Percentiles rank a stretch among this genome's conserved stretches.
Evolutionary conservation across 2,329 filamentous ascomycete genomes (phyloP).

Genomic region (Cyphellophora attinorum): DNA sequence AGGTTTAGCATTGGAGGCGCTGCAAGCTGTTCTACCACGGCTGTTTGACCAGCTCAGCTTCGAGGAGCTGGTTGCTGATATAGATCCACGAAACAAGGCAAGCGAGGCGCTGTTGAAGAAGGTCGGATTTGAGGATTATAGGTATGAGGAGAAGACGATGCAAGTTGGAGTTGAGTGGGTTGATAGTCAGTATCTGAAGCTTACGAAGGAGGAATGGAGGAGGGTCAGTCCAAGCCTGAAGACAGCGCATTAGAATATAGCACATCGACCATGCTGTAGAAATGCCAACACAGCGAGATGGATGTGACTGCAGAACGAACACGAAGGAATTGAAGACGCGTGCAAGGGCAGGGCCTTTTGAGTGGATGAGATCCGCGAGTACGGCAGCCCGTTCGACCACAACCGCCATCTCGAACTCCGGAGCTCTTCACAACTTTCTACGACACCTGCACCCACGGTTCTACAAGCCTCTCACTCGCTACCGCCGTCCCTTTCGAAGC

Average conservation of each 20-base stretch:
- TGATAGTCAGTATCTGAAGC: slow-evolving; percentile 11
- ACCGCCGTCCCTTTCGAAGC: too few relatives aligned
- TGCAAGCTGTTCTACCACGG: slow-evolving; percentile 7
- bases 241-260: not conserved
- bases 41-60: slow-evolving; percentile 7
- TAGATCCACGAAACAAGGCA: slow-evolving; percentile 10
- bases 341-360: too few relatives aligned
- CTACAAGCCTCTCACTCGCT: too few relatives aligned
- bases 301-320: too few relatives aligned
- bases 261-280: too few relatives aligned
- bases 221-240: not conserved
- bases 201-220: slow-evolving; percentile 8
- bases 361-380: too few relatives aligned
- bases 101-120: slow-evolving; percentile 9
- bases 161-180: slow-evolving; percentile 11
- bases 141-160: slow-evolving; percentile 8
- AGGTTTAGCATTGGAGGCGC: slow-evolving; percentile 10
- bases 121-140: slow-evolving; percentile 8
- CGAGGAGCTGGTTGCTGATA: slow-evolving; percentile 10
- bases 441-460: too few relatives aligned
- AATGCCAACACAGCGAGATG: too few relatives aligned
- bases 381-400: not conserved
- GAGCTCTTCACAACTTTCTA: too few relatives aligned
- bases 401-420: too few relatives aligned
- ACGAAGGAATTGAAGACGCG: too few relatives aligned